Conservation (phyloP, 179 eudicot species). For the Patellifolia procumbens region DNA sequence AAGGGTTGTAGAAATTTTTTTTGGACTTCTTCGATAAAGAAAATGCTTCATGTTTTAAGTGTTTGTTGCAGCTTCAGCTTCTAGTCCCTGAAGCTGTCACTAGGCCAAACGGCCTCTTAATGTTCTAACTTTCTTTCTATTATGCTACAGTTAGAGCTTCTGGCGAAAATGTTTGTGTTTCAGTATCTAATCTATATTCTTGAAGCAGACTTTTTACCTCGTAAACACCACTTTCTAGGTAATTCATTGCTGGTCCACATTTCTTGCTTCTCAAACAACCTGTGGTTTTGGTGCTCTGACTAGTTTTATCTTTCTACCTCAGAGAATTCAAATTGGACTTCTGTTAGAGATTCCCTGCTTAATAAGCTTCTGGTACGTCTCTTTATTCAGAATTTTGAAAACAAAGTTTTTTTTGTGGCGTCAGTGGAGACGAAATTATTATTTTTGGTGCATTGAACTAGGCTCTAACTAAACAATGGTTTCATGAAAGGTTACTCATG, state of each 20-base stretch:
- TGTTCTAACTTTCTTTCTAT: constrained; percentile 16
- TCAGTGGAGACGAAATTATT: background rate
- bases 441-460: background rate
- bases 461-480: background rate
- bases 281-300: constrained; percentile 21
- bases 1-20: too few species aligned
- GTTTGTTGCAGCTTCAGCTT: too few species aligned
- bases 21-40: too few species aligned
- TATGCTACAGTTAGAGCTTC: constrained; percentile 50
- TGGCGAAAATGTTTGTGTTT: constrained; percentile 65
- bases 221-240: constrained; percentile 58
- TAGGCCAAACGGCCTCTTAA: too few species aligned
- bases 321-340: constrained; percentile 68
- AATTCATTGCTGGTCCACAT: constrained; percentile 8
- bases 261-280: background rate
- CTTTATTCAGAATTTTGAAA: background rate
- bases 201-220: constrained; percentile 79
- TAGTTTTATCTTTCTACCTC: constrained; percentile 31
- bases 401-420: background rate
- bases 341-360: constrained; percentile 66
- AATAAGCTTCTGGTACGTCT: constrained; percentile 75
- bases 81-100: too few species aligned
- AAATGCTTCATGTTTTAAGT: too few species aligned
- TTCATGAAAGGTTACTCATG: background rate
- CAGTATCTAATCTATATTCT: constrained; percentile 70